These are phyloP conservation scores for Metschnikowia reukaufii DNA, from an alignment of 805 yeast genomes.

Conservation along the genomic window DNA sequence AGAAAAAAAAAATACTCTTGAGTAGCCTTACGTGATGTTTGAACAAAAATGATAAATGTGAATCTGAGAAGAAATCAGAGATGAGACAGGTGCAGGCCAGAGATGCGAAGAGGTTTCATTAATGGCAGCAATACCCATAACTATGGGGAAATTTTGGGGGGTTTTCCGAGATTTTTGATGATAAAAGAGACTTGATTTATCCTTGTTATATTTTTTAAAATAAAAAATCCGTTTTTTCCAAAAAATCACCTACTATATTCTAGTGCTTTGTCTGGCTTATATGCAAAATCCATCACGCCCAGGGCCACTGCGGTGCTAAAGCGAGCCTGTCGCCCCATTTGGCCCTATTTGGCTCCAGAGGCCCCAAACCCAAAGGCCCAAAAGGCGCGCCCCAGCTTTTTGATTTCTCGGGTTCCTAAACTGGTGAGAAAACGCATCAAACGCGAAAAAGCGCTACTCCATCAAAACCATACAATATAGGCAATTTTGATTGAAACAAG, in stretches of 20 bases:
- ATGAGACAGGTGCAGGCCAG: slow-evolving; percentile 10
- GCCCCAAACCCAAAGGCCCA: neutral
- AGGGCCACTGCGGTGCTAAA: neutral
- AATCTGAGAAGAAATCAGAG: neutral
- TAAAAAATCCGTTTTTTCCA: too few species aligned
- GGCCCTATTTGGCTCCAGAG: too few species aligned
- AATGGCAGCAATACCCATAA: too few species aligned
- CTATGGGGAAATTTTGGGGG: too few species aligned
- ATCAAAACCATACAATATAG: neutral
- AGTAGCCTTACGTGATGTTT: too few species aligned
- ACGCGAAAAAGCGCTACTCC: neutral
- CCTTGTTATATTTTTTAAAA: too few species aligned
- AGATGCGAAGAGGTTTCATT: slow-evolving; percentile 1
- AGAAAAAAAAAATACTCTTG: too few species aligned
- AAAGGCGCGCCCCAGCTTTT: neutral
- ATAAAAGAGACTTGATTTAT: too few species aligned
- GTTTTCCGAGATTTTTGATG: too few species aligned
- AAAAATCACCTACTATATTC: too few species aligned
- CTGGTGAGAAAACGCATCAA: neutral
- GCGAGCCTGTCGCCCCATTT: too few species aligned
- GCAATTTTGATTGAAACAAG: neutral
- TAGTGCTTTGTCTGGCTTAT: neutral
- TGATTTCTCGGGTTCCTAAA: neutral
- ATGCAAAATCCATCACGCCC: neutral
- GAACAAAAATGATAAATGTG: neutral